Base-by-base conservation (phyloP, 2,329 filamentous ascomycete genomes). In the Lanzia echinophila region DNA sequence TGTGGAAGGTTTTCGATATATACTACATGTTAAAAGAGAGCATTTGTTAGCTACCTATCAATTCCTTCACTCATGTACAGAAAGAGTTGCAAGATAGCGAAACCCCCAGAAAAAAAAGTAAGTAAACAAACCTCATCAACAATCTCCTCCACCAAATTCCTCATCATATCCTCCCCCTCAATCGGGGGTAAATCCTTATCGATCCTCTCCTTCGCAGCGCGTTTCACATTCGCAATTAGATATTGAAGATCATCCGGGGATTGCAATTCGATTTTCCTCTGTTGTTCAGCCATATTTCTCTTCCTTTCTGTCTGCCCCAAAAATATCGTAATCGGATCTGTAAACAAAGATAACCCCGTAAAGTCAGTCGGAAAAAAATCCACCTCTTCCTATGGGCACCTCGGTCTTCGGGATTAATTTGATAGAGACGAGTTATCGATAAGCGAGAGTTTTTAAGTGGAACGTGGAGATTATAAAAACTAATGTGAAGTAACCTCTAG, bases 241-340 rank as follows among this genome's bases (percentile, higher is more conserved):
- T 84, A 88, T 53, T 78, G 72, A 33, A 91, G 77, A 70, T 92
- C 88, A 47, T 86, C 82, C 41, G 83, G 80, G n/a, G 80, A 79
- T 72, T 91, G 87, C 49, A 92, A 81, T 72, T 91, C 88, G 68
- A 92, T 87, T 72, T 84, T 86, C 68, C 88, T 84, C 70, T 90
- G 82, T 60, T 60, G 60, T 54, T 69, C 67, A 6, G 66, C 58
- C 67, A 69, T 69, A 19, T 20, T 43, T 42, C 24, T 20, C 3
- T 32, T 52, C 3, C 22, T 39, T 15, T n/a, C 38, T 41, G n/a
- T 28, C 24, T 28, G 8, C 4, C 8, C 4, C 24, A 28, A 28
- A n/a, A 28, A 28, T 28, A 28, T 28, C 24, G 24, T 28, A 8
- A 28, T 28, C 24, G 24, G 4, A 28, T 28, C 24, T 28, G 24